A percentile compares a stretch with the other conserved stretches of the same genome.
Evolutionary conservation across 177 flowering plant genomes (phyloP).

Genomic region (Vitis hybrid): DNA sequence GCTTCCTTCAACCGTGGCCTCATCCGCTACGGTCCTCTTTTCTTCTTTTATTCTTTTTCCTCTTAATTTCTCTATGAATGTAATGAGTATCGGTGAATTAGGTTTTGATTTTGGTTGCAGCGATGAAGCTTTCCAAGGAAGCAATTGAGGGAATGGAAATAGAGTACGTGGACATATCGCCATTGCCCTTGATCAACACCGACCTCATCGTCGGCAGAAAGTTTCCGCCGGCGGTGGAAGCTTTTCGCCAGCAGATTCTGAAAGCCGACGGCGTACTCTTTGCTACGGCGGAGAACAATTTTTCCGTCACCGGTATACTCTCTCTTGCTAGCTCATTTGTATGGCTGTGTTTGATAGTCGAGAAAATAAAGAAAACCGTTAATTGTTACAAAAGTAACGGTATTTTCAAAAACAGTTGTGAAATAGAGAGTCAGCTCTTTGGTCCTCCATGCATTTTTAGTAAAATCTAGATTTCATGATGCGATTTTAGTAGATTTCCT

Average conservation of each 20-base stretch:
- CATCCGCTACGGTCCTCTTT: slow-evolving; percentile 34
- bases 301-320: slow-evolving; percentile 65
- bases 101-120: slow-evolving; percentile 25
- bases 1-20: slow-evolving; percentile 50
- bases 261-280: slow-evolving; percentile 73
- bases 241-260: slow-evolving; percentile 64
- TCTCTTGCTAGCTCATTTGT: not conserved
- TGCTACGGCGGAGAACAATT: slow-evolving; percentile 90
- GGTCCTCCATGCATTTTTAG: too few species aligned
- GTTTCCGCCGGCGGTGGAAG: slow-evolving; percentile 73
- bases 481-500: too few species aligned
- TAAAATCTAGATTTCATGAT: too few species aligned
- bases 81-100: not conserved
- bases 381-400: too few species aligned
- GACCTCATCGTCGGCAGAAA: slow-evolving; percentile 75
- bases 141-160: slow-evolving; percentile 60
- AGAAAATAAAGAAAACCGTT: too few species aligned
- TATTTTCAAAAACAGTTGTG: too few species aligned
- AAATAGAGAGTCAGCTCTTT: too few species aligned
- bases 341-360: not conserved
- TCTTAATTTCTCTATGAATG: not conserved
- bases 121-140: slow-evolving; percentile 49
- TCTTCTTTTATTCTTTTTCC: not conserved
- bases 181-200: slow-evolving; percentile 75
- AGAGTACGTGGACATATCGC: slow-evolving; percentile 66